phyloP scores from a whole-genome alignment of 306 rosid genomes.

The Castanea crenata region DNA sequence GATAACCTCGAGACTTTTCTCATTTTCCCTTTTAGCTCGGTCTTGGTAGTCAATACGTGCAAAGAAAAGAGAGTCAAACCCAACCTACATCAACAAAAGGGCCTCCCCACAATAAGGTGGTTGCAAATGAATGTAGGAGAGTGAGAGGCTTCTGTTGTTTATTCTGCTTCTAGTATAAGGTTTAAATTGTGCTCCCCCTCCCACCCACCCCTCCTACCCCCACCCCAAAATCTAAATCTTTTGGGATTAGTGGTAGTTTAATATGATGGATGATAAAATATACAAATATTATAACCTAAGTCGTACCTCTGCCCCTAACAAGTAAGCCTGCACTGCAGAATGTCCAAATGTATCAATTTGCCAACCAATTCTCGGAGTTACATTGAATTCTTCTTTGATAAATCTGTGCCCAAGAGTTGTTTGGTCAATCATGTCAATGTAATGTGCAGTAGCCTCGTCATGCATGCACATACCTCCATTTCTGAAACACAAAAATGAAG shows the following conservation, averaged over 20 bases:
- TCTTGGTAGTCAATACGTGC: constrained; percentile 88
- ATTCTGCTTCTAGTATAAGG: neutral
- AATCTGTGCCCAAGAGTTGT: constrained; percentile 81
- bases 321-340: constrained; percentile 85
- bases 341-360: constrained; percentile 94
- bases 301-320: constrained; percentile 70
- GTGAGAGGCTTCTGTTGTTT: neutral
- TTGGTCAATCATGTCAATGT: constrained; percentile 91
- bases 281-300: neutral
- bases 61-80: constrained; percentile 77
- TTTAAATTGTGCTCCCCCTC: neutral
- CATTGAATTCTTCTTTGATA: constrained; percentile 61
- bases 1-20: constrained; percentile 73
- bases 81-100: constrained; percentile 40
- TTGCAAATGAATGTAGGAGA: neutral
- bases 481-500: constrained; percentile 37
- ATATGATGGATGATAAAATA: no score
- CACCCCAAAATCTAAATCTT: no score
- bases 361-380: constrained; percentile 77
- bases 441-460: constrained; percentile 82
- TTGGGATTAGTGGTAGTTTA: no score
- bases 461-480: constrained; percentile 97
- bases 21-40: constrained; percentile 57
- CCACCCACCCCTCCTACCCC: no score
- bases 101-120: neutral